Evolutionary conservation across 1,284 basidiomycete genomes (phyloP), one percentile per base, ranked within the genome.

Genomic region (Leucocoprinus gongylophorus): DNA sequence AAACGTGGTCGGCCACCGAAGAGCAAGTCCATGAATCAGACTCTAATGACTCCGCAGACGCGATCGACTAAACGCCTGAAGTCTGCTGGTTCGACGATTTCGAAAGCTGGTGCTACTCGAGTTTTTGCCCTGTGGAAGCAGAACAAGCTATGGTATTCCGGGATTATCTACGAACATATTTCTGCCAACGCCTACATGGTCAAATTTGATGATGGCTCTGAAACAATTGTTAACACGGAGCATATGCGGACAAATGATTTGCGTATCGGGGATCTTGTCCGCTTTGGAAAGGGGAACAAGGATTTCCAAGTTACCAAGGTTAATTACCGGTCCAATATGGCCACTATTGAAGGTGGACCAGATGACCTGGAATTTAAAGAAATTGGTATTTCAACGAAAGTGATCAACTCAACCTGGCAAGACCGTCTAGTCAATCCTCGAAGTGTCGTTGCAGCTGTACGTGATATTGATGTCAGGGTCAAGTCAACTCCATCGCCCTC

Each of bases 61-160:
- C 60, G 63, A 39, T 55, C 52, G 50, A 54, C 57, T 2, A 68
- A 69, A 55, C 61, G 62, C 33, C 54, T 66, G 30, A 62, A 62
- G 23, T 67, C 69, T 30, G 55, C 55, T 13, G 56, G 58, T n/a
- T 71, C 64, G 6, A 64, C 67, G 6, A 53, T 48, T 6, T 48
- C 51, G 15, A 53, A 33, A n/a, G 52, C 26, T 13, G 53, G 53
- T 18, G 44, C 67, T n/a, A 72, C 81, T 12, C 78, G 78, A 2
- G 83, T 89, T 13, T 81, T 86, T 57, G 86, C 83, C 1, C 61
- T 82, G 9, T 88, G 83, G 83, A 78, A 72, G 55, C 62, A 66
- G 42, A 77, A 81, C 51, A 75, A 73, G 1, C 71, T 76, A 55
- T 89, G 76, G 64, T 88, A 84, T 59, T 62, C 81, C 4, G 87